A percentile compares a stretch with the other conserved stretches of the same genome.
Evolutionary conservation across 2,329 filamentous ascomycete species (phyloP).

Genomic region (Neonectria sp.): DNA sequence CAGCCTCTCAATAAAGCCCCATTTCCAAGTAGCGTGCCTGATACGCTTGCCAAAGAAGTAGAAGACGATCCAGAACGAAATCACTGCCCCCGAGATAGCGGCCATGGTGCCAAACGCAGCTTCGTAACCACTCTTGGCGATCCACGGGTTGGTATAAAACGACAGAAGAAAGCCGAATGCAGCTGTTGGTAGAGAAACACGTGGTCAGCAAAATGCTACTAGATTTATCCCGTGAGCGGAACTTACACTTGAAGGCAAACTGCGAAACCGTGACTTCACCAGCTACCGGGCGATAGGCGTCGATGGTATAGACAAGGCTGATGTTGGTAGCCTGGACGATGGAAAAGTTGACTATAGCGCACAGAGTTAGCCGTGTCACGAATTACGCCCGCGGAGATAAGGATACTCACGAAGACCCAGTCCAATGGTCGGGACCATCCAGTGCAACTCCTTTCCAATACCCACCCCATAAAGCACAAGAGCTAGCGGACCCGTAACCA

Average conservation of each 20-base stretch:
- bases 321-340: slow-evolving; percentile 39
- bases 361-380: slow-evolving; percentile 45
- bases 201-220: neutral
- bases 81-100: slow-evolving; percentile 61
- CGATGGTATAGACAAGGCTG: slow-evolving; percentile 40
- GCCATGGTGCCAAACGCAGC: slow-evolving; percentile 68
- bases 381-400: no score
- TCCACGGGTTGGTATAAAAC: slow-evolving; percentile 72
- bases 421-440: slow-evolving; percentile 40
- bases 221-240: neutral
- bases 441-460: slow-evolving; percentile 36
- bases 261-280: slow-evolving; percentile 40
- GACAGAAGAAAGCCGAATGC: slow-evolving; percentile 70
- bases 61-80: slow-evolving; percentile 64
- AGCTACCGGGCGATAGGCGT: slow-evolving; percentile 37
- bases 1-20: slow-evolving; percentile 29
- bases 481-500: slow-evolving; percentile 27
- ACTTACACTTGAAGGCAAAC: slow-evolving; percentile 63
- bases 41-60: slow-evolving; percentile 63
- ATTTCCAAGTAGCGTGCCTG: slow-evolving; percentile 32
- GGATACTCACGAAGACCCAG: slow-evolving; percentile 56
- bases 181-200: slow-evolving; percentile 36
- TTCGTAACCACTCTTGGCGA: slow-evolving; percentile 61
- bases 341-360: slow-evolving; percentile 33
- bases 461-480: slow-evolving; percentile 36